Percentiles rank a stretch among this genome's conserved stretches.
phyloP scores from a whole-genome alignment of 805 yeast species.

The Zygosaccharomyces bisporus region DNA sequence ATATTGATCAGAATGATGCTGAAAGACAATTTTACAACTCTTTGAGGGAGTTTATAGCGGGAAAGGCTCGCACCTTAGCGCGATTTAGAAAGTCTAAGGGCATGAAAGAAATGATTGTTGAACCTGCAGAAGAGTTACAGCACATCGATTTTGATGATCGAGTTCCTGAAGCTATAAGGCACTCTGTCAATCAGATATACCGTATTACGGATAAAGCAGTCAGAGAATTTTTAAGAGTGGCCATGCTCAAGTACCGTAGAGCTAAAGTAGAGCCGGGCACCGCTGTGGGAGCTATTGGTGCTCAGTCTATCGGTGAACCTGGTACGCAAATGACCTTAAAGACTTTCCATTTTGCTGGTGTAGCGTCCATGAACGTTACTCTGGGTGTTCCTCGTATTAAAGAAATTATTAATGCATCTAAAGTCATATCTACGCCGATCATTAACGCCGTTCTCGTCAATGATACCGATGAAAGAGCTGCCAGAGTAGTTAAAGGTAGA shows the following conservation, averaged over 20 bases:
- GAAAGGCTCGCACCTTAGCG: slow-evolving; percentile 57
- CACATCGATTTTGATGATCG: slow-evolving; percentile 39
- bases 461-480: slow-evolving; percentile 93
- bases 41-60: slow-evolving; percentile 56
- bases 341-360: slow-evolving; percentile 99
- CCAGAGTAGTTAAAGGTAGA: slow-evolving; percentile 97
- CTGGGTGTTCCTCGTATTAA: slow-evolving; percentile 99
- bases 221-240: slow-evolving; percentile 62
- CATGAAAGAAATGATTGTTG: slow-evolving; percentile 43
- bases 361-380: slow-evolving; percentile 97
- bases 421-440: slow-evolving; percentile 91
- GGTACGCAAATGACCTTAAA: slow-evolving; percentile 98
- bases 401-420: slow-evolving; percentile 96
- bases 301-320: slow-evolving; percentile 98
- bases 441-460: slow-evolving; percentile 92
- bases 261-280: slow-evolving; percentile 99
- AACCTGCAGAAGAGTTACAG: slow-evolving; percentile 45
- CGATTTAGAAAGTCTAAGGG: slow-evolving; percentile 52
- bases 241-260: slow-evolving; percentile 74
- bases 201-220: slow-evolving; percentile 64
- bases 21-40: slow-evolving; percentile 82
- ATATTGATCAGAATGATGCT: slow-evolving; percentile 81
- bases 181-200: slow-evolving; percentile 57
- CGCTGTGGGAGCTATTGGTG: slow-evolving; percentile 99
- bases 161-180: slow-evolving; percentile 37